Conservation (phyloP, 352 stramenopile genomes). For the Phytophthora sp. region DNA sequence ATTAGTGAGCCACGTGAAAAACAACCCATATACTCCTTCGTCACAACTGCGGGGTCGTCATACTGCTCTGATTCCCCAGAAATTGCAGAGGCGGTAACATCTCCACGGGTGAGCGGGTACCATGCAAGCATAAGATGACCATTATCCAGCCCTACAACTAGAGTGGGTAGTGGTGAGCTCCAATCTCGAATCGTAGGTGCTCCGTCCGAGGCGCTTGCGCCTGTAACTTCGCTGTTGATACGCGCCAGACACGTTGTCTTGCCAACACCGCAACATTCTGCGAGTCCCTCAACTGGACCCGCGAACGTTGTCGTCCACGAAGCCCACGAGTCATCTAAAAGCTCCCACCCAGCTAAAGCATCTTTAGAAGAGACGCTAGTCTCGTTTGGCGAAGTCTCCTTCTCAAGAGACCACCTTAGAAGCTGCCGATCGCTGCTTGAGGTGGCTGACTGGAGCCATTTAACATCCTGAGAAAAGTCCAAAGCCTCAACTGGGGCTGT, state of each 20-base stretch:
- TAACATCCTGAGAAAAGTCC: conserved; percentile 67
- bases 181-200: conserved; percentile 21
- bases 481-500: conserved; percentile 64
- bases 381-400: conserved; percentile 8
- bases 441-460: conserved; percentile 73
- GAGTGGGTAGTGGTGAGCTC: conserved; percentile 59
- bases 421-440: conserved; percentile 62
- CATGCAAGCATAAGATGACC: conserved; percentile 69
- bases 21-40: conserved; percentile 65
- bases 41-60: conserved; percentile 31
- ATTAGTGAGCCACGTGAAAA: conserved; percentile 54
- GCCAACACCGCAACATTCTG: conserved; percentile 38
- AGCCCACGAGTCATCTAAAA: conserved; percentile 51
- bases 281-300: conserved; percentile 55
- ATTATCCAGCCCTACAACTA: conserved; percentile 48
- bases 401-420: conserved; percentile 64
- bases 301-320: conserved; percentile 63
- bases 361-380: background rate
- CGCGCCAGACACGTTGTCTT: conserved; percentile 43
- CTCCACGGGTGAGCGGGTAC: conserved; percentile 63
- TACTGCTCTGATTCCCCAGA: background rate
- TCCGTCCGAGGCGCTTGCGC: conserved; percentile 1
- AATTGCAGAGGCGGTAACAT: conserved; percentile 9
- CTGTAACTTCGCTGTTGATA: conserved; percentile 35
- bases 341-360: conserved; percentile 11